These are phyloP conservation scores for Fusarium sp. DNA, from an alignment of 2,329 filamentous ascomycete genomes.

Conservation along the genomic window DNA sequence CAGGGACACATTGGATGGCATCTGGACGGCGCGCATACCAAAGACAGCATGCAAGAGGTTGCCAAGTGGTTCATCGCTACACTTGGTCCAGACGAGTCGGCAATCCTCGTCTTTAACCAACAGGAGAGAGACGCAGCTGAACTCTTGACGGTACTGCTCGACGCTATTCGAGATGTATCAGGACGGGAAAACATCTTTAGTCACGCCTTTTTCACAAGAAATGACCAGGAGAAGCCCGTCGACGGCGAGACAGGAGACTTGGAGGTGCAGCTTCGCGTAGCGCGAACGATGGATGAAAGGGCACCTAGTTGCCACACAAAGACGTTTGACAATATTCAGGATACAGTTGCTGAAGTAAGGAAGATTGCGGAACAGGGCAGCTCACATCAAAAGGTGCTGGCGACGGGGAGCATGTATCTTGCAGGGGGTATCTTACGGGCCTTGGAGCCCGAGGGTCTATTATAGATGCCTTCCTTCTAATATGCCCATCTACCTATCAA, in stretches of 20 bases:
- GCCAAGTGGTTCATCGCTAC: conserved; percentile 76
- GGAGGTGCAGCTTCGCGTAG: conserved; percentile 72
- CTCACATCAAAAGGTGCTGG: conserved; percentile 67
- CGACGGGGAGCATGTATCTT: conserved; percentile 85
- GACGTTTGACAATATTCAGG: conserved; percentile 73
- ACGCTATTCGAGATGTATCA: conserved; percentile 56
- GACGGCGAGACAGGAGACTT: conserved; percentile 54
- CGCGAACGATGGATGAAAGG: conserved; percentile 64
- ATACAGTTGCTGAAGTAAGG: conserved; percentile 68
- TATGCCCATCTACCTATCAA: conserved; percentile 1
- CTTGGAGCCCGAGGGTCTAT: conserved; percentile 60
- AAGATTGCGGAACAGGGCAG: conserved; percentile 46
- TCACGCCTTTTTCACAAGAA: conserved; percentile 82
- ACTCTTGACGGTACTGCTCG: conserved; percentile 69
- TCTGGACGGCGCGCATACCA: conserved; percentile 87
- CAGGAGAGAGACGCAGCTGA: conserved; percentile 78
- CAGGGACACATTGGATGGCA: conserved; percentile 70
- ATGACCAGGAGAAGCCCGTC: conserved; percentile 55
- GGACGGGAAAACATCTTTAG: conserved; percentile 63
- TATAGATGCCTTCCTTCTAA: conserved; percentile 39
- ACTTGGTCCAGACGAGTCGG: conserved; percentile 45
- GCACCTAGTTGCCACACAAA: conserved; percentile 56
- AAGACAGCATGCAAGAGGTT: conserved; percentile 79
- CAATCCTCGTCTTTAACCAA: conserved; percentile 87
- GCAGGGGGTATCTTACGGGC: conserved; percentile 80